Conservation (phyloP, 805 yeast genomes). For the Zygotorulaspora danielsina region DNA sequence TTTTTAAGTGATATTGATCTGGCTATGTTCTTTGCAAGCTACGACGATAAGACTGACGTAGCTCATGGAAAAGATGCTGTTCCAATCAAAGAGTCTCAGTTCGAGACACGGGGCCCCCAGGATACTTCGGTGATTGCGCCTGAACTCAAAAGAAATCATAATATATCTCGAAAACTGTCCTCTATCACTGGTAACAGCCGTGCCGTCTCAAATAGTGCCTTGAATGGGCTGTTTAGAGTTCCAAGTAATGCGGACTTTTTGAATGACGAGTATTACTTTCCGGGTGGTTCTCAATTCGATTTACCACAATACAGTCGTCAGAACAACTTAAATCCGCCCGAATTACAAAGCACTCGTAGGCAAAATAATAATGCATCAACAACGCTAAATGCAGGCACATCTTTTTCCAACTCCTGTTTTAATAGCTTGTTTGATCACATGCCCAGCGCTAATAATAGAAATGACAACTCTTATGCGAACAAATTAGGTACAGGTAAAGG, state of each 20-base stretch:
- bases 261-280: slow-evolving; percentile 20
- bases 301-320: slow-evolving; percentile 5
- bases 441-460: slow-evolving; percentile 1
- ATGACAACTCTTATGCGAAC: background rate
- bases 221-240: slow-evolving; percentile 26
- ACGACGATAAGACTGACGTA: slow-evolving; percentile 5
- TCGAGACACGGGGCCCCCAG: background rate
- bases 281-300: slow-evolving; percentile 20
- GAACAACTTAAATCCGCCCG: background rate
- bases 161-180: background rate
- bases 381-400: slow-evolving; percentile 10
- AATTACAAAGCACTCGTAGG: background rate
- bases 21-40: slow-evolving; percentile 17
- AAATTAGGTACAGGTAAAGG: background rate
- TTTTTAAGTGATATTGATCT: slow-evolving; percentile 25
- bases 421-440: slow-evolving; percentile 5
- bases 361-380: background rate
- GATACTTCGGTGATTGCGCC: background rate
- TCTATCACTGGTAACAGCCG: background rate
- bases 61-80: background rate
- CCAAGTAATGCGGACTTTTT: slow-evolving; percentile 28
- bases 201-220: slow-evolving; percentile 1
- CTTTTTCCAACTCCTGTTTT: slow-evolving; percentile 11
- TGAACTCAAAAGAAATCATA: background rate
- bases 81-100: background rate